Evolutionary conservation across 2,329 filamentous ascomycete genomes (phyloP).

Genomic region (Beauveria bassiana): DNA sequence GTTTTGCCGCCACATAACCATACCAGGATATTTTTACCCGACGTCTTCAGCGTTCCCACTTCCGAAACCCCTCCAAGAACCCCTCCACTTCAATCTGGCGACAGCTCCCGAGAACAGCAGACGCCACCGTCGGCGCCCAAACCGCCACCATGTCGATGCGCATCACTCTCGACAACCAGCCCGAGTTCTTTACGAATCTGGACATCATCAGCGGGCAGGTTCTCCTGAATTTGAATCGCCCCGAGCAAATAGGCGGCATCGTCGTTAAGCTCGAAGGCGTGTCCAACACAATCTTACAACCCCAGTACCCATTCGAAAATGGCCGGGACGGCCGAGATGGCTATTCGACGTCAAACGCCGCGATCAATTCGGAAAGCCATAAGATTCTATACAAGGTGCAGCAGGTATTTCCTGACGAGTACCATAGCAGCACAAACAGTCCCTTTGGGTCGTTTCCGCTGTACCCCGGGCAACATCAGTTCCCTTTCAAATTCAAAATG

Average conservation of each 20-base stretch:
- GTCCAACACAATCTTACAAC: constrained; percentile 56
- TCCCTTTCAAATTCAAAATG: constrained; percentile 71
- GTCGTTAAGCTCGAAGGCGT: constrained; percentile 81
- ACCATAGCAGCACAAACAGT: constrained; percentile 31
- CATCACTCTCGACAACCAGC: constrained; percentile 57
- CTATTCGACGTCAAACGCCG: constrained; percentile 17
- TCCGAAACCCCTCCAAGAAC: background rate
- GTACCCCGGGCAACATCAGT: constrained; percentile 63
- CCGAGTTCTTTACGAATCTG: constrained; percentile 72
- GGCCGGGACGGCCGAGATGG: constrained; percentile 29
- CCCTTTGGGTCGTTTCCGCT: constrained; percentile 48
- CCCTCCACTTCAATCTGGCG: background rate
- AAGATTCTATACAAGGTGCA: constrained; percentile 69
- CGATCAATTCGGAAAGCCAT: constrained; percentile 49
- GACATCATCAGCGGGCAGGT: constrained; percentile 61
- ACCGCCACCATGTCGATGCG: constrained; percentile 53
- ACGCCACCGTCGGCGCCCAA: background rate
- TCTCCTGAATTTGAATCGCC: constrained; percentile 49
- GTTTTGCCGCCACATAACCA: background rate
- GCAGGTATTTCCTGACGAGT: constrained; percentile 61
- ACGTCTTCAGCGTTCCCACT: background rate
- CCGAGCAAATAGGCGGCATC: constrained; percentile 65
- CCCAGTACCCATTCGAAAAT: constrained; percentile 35
- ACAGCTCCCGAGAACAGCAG: background rate
- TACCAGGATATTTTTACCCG: background rate